phyloP scores from a whole-genome alignment of 495 filamentous ascomycete species.

The Bryoglossum gracile region DNA sequence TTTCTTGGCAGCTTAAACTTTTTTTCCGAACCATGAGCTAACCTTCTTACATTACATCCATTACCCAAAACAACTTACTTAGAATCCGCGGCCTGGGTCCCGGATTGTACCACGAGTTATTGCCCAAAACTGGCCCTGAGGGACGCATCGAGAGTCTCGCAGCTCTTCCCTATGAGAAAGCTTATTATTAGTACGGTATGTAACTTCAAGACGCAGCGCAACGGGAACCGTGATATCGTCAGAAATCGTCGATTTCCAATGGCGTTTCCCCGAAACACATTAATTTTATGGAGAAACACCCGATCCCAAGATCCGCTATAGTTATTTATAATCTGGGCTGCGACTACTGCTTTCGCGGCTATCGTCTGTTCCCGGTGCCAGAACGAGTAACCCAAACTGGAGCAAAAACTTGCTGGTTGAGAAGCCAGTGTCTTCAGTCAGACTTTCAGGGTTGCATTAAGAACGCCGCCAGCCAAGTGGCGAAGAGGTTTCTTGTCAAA shows the following conservation, averaged over 20 bases:
- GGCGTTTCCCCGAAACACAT: not conserved
- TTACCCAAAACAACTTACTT: not conserved
- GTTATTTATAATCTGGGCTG: not conserved
- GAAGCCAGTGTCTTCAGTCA: not conserved
- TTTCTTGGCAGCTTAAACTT: not conserved
- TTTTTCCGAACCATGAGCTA: not conserved
- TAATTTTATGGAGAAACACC: not conserved
- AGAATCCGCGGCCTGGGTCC: not conserved
- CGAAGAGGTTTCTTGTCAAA: not conserved
- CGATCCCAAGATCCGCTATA: not conserved
- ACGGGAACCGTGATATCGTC: slow-evolving; percentile 1
- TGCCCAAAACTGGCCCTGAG: not conserved
- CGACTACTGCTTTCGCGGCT: not conserved
- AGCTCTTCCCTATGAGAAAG: not conserved
- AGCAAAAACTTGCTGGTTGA: not conserved
- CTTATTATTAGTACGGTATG: not conserved
- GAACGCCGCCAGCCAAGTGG: not conserved
- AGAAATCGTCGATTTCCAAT: slow-evolving; percentile 3
- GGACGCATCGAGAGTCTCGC: not conserved
- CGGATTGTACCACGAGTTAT: not conserved
- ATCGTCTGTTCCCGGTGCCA: not conserved
- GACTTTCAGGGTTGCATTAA: not conserved
- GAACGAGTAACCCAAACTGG: not conserved
- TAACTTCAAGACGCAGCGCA: not conserved
- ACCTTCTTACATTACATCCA: not conserved